phyloP scores from a whole-genome alignment of 108 stramenopile genomes.

The Stephanodiscus triporus region DNA sequence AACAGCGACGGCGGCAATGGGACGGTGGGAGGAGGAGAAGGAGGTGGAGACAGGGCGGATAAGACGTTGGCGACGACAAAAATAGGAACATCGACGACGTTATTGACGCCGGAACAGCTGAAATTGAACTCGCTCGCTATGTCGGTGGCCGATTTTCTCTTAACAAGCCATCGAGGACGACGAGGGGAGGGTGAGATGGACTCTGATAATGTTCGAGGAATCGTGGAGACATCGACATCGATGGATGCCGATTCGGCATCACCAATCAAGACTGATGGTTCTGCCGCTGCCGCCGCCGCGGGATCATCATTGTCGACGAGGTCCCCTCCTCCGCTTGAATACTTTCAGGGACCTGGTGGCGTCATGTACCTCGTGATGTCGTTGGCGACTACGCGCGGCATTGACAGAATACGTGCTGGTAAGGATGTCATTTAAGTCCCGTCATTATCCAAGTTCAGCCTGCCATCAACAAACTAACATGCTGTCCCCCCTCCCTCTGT shows the following conservation, averaged over 20 bases:
- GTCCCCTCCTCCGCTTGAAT: constrained; percentile 39
- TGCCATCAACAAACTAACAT: not conserved
- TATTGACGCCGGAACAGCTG: not conserved
- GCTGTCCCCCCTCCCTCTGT: not conserved
- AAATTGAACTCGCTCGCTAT: constrained; percentile 9
- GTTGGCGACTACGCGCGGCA: constrained; percentile 62
- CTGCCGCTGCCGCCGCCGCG: not conserved
- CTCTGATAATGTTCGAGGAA: not conserved
- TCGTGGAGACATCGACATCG: not conserved
- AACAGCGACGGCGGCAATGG: constrained; percentile 1
- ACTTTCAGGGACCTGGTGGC: constrained; percentile 64
- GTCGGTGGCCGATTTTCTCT: not conserved
- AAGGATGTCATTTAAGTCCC: not conserved
- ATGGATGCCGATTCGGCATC: not conserved
- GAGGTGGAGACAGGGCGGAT: not conserved
- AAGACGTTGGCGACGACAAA: not conserved
- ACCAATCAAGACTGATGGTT: not conserved
- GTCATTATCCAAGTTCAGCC: not conserved
- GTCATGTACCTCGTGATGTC: constrained; percentile 79
- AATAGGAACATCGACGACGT: constrained; percentile 11
- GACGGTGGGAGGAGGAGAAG: not conserved
- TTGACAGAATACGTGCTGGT: constrained; percentile 30
- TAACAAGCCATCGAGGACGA: not conserved
- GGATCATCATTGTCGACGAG: not conserved
- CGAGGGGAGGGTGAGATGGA: constrained; percentile 5